Evolutionary conservation across 768 basidiomycete genomes (phyloP), one percentile per base, ranked within the genome.

Genomic region (Rhodotorula paludigena): DNA sequence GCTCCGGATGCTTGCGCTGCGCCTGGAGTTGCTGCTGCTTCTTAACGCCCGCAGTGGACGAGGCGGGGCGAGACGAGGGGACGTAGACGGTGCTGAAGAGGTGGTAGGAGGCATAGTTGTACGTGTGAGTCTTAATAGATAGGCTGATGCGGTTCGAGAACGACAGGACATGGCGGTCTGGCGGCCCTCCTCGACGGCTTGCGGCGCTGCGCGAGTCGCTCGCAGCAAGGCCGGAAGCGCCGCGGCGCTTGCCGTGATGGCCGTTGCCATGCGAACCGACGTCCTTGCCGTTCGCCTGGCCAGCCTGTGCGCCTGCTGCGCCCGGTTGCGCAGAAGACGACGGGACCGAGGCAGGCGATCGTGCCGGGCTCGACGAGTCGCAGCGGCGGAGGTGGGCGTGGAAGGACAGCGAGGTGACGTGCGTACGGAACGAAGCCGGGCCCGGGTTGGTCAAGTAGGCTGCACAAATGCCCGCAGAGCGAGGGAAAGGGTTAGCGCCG

Each of bases 381-480:
- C 49, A 39, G n/a, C 65, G 56, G 38, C 56, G 63, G 33, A 71
- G 41, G 47, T 70, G 63, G 48, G 66, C 58, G 59, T 93, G 89
- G 78, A 99, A 97, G 33, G 92, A 93, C 76, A 90, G 89, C 76
- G 96, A 92, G n/a, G 93, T 98, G 73, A 98, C 86, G 80, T 90
- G 93, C 28, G 91, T 83, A 59, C 93, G 86, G 80, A 99, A 97
- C 12, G 92, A 92, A 54, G 86, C 86, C 79, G 97, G 92, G 63
- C 88, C 86, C 32, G 94, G 94, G 79, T 97, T 98, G 41, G 92
- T 90, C 77, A 93, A 85, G 81, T 92, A 92, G 55, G 93, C 94
- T 97, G 81, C 20, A 15, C 16, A 12, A 3, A 4, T 21, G 33
- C 9, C 4, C 10, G n/a, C 20, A 2, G 39, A 18, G 36, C n/a